Conservation (phyloP, 2,329 filamentous ascomycete species). For the Fusarium anguioides region DNA sequence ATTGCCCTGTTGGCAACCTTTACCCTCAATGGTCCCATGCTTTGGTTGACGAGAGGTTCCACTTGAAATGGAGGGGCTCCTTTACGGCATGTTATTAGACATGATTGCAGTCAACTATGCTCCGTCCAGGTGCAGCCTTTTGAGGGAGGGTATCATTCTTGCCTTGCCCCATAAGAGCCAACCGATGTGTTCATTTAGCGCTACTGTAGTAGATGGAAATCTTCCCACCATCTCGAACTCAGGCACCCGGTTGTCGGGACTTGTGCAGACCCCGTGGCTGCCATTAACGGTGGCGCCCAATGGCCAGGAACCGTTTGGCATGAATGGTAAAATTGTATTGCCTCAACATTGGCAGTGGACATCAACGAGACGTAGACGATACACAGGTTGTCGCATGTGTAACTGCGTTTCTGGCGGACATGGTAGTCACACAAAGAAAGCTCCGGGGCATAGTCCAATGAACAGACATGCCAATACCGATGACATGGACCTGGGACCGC, state of each 20-base stretch:
- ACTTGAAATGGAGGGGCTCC: constrained; percentile 44
- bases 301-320: constrained; percentile 27
- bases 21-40: constrained; percentile 41
- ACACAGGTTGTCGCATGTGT: constrained; percentile 12
- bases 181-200: constrained; percentile 17
- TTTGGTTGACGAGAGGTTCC: constrained; percentile 42
- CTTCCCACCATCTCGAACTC: constrained; percentile 38
- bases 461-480: constrained; percentile 43
- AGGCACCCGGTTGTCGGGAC: constrained; percentile 32
- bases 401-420: constrained; percentile 26
- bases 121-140: constrained; percentile 37
- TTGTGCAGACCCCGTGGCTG: constrained; percentile 22
- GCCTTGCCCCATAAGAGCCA: constrained; percentile 35
- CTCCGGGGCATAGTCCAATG: constrained; percentile 23
- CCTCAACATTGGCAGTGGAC: constrained; percentile 22
- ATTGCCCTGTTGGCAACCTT: constrained; percentile 29
- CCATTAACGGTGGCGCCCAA: constrained; percentile 8
- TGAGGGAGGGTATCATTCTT: constrained; percentile 38
- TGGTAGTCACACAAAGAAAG: constrained; percentile 25
- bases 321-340: constrained; percentile 20
- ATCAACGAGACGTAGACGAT: constrained; percentile 19
- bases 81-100: constrained; percentile 39
- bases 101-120: constrained; percentile 36
- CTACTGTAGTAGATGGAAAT: constrained; percentile 23
- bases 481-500: constrained; percentile 47